phyloP scores from a whole-genome alignment of 2,329 filamentous ascomycete genomes.

The Nannizziopsis arthrosporioides region DNA sequence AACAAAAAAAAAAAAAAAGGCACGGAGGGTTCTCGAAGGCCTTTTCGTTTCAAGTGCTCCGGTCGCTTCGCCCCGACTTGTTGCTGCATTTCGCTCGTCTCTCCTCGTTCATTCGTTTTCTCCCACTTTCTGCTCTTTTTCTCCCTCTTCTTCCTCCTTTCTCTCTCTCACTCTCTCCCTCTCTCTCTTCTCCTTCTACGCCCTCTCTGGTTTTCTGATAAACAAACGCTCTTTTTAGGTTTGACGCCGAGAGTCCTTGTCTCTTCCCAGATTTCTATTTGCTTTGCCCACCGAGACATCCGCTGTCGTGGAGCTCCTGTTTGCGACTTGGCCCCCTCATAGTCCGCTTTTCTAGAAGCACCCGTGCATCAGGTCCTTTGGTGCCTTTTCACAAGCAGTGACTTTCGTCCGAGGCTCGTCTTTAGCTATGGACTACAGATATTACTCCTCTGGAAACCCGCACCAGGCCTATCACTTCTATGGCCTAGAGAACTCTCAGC shows the following conservation, averaged over 20 bases:
- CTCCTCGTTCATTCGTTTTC: background rate
- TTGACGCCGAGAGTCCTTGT: background rate
- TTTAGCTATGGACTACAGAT: conserved; percentile 8
- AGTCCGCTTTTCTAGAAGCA: background rate
- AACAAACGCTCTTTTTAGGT: background rate
- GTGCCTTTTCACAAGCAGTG: background rate
- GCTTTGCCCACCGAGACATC: background rate
- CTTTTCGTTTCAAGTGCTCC: conserved; percentile 3
- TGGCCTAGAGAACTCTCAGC: conserved; percentile 3
- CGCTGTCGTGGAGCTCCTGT: background rate
- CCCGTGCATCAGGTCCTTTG: background rate
- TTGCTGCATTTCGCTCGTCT: background rate
- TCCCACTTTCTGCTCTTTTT: background rate
- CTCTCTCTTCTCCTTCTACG: background rate
- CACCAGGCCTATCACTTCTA: conserved; percentile 6
- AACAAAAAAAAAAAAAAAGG: no score
- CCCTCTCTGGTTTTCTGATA: background rate
- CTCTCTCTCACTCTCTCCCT: background rate
- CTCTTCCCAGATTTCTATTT: background rate
- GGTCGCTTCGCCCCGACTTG: background rate
- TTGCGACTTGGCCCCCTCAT: background rate
- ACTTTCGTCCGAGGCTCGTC: no score
- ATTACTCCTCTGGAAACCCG: conserved; percentile 2
- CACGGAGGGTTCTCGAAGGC: no score
- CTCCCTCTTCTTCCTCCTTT: background rate